Conservation (phyloP, 768 basidiomycete genomes). For the Collybiopsis luxurians region DNA sequence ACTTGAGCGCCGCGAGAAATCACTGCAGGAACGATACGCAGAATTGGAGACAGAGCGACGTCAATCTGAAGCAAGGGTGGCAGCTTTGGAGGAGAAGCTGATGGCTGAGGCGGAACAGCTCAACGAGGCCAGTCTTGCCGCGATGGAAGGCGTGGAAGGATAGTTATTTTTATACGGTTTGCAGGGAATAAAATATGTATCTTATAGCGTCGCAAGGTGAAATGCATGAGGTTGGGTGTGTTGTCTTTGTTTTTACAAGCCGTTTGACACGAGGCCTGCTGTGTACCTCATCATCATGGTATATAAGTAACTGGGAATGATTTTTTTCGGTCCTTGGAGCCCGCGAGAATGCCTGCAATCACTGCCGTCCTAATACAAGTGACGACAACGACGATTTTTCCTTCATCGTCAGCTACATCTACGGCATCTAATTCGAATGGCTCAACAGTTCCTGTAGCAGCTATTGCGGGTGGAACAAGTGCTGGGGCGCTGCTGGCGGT, state of each 20-base stretch:
- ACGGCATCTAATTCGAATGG: neutral
- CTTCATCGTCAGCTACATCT: constrained; percentile 4
- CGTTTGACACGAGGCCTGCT: neutral
- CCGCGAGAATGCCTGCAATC: neutral
- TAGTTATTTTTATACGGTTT: constrained; percentile 16
- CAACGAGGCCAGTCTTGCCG: constrained; percentile 73
- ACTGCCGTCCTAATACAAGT: neutral
- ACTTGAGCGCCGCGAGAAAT: constrained; percentile 72
- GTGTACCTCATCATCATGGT: no score
- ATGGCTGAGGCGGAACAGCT: constrained; percentile 82
- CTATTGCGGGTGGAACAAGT: constrained; percentile 48
- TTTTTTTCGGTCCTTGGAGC: neutral
- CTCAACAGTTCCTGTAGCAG: constrained; percentile 39
- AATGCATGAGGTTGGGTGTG: neutral
- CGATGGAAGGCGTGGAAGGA: constrained; percentile 44
- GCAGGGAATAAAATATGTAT: constrained; percentile 2
- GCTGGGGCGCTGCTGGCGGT: constrained; percentile 49
- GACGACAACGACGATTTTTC: constrained; percentile 6
- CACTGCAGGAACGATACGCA: constrained; percentile 81
- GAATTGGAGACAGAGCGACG: constrained; percentile 73
- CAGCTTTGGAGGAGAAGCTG: constrained; percentile 76
- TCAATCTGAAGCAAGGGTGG: constrained; percentile 57
- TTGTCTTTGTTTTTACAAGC: neutral
- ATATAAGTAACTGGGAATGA: neutral
- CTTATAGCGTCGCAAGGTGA: neutral